Evolutionary conservation across 73 alveolate species (phyloP).

Genomic region (Stentor roeselii): DNA sequence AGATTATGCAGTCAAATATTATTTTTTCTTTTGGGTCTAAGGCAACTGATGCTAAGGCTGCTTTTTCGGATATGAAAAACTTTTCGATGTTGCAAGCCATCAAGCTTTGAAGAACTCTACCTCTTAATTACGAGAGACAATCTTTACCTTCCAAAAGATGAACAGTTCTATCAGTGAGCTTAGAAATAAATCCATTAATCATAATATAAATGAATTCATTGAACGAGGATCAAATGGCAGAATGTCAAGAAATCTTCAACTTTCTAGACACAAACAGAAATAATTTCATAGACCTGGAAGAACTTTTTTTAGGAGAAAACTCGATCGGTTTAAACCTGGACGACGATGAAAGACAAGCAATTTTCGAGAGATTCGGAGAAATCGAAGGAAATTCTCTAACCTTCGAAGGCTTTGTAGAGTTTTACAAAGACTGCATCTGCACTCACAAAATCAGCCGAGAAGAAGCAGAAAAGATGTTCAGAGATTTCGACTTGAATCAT

Average conservation of each 20-base stretch:
- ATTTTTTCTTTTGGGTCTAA: slow-evolving; percentile 11
- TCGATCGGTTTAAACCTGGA: neutral
- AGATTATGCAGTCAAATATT: neutral
- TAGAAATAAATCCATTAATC: neutral
- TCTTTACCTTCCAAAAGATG: neutral
- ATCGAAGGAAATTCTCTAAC: neutral
- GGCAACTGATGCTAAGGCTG: neutral
- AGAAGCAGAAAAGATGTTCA: neutral
- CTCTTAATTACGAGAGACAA: neutral
- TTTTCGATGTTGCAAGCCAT: neutral
- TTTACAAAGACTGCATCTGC: neutral
- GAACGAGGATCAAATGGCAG: neutral
- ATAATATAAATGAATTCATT: neutral
- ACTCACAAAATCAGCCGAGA: neutral
- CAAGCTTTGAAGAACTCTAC: neutral
- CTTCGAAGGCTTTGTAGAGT: neutral
- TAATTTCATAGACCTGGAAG: neutral
- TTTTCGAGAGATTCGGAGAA: neutral
- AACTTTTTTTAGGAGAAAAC: neutral
- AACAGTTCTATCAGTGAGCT: neutral
- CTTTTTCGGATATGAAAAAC: neutral
- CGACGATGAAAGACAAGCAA: neutral
- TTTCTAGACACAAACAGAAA: neutral
- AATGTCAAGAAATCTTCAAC: neutral
- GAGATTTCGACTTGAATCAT: neutral